phyloP scores from a whole-genome alignment of 2,329 filamentous ascomycete genomes.

The Delphinella strobiligena region DNA sequence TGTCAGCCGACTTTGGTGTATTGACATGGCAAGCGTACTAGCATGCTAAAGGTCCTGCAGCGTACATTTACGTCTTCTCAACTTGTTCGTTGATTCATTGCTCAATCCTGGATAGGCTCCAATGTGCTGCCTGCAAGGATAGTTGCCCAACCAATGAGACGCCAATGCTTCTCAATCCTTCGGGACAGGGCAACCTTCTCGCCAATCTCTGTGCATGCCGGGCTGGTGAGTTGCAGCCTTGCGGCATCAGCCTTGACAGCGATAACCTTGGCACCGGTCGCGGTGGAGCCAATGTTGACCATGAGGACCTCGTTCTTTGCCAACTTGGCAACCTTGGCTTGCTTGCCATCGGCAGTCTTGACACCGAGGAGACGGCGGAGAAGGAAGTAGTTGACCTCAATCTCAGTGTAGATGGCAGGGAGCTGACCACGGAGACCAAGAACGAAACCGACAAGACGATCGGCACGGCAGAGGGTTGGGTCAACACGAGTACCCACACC shows the following conservation, averaged over 20 bases:
- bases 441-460: conserved; percentile 97
- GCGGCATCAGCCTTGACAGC: conserved; percentile 97
- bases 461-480: conserved; percentile 93
- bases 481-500: conserved; percentile 95
- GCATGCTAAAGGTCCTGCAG: too few species aligned
- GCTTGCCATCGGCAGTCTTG: conserved; percentile 95
- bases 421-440: conserved; percentile 87
- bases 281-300: conserved; percentile 98
- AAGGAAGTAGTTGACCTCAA: conserved; percentile 99
- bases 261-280: conserved; percentile 92
- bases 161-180: conserved; percentile 99
- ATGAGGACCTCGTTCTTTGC: conserved; percentile 98
- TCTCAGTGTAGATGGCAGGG: conserved; percentile 93
- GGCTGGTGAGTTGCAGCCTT: conserved; percentile 75
- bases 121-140: conserved; percentile 20
- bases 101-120: conserved; percentile 13
- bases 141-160: conserved; percentile 70
- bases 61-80: not conserved
- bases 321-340: conserved; percentile 97
- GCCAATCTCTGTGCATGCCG: conserved; percentile 86
- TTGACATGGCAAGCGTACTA: too few species aligned
- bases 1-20: too few species aligned
- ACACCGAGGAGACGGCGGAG: conserved; percentile 90
- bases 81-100: not conserved
- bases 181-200: conserved; percentile 95